A percentile compares a stretch with the other conserved stretches of the same genome.
Evolutionary conservation across 177 flowering plant genomes (phyloP).

Genomic region (Vitis hybrid): DNA sequence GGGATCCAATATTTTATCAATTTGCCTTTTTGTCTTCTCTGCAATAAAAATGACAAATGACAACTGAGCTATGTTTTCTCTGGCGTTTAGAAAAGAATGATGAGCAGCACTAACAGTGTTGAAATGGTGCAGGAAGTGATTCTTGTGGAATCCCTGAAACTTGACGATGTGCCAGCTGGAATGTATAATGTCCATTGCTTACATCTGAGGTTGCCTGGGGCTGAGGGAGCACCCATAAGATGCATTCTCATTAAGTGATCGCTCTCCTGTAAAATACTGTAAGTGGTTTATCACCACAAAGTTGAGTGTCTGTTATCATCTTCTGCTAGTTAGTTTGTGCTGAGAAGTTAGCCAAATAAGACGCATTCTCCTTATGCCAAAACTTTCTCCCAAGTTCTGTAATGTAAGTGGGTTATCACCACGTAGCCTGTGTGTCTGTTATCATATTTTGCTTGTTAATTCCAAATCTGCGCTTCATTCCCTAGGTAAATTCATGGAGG

Average conservation of each 20-base stretch:
- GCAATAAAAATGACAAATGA: too few relatives aligned
- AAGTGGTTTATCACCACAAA: too few relatives aligned
- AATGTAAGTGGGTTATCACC: too few relatives aligned
- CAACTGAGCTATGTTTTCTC: too few relatives aligned
- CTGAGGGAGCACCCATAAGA: conserved; percentile 85
- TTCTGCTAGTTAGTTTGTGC: too few relatives aligned
- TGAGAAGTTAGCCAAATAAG: too few relatives aligned
- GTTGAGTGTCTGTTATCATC: too few relatives aligned
- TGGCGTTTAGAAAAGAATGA: not conserved
- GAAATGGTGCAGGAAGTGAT: conserved; percentile 57
- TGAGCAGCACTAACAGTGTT: conserved; percentile 9
- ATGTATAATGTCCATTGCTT: conserved; percentile 73
- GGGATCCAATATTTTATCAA: too few relatives aligned
- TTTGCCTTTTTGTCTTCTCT: too few relatives aligned
- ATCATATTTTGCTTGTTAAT: not conserved
- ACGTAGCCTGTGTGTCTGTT: not conserved
- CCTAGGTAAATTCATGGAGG: not conserved
- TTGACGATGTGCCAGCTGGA: conserved; percentile 54
- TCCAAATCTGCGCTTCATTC: not conserved
- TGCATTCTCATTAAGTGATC: conserved; percentile 80
- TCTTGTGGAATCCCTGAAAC: conserved; percentile 79
- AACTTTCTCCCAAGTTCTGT: not conserved
- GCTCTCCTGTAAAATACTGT: conserved; percentile 1
- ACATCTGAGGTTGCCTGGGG: conserved; percentile 68
- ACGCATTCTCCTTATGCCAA: not conserved